Evolutionary conservation across 805 yeast species (phyloP).

Genomic region (Yarrowia phangngaensis): DNA sequence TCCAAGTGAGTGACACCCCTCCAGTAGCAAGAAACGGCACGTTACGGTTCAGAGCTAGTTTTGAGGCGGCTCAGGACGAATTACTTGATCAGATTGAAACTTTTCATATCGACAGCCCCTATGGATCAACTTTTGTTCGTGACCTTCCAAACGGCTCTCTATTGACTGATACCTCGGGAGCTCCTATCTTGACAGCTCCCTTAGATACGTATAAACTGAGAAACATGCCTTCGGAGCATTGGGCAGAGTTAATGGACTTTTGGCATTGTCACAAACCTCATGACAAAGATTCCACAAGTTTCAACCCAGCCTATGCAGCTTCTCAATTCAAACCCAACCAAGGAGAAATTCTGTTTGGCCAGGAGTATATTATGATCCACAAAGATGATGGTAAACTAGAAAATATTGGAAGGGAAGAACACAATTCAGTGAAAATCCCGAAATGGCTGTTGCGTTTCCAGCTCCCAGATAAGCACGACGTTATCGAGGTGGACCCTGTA

Average conservation of each 20-base stretch:
- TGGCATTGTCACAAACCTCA: constrained; percentile 85
- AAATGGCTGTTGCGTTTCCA: constrained; percentile 14
- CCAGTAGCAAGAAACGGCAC: not conserved
- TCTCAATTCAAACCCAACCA: constrained; percentile 42
- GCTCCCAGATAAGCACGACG: not conserved
- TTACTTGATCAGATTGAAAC: constrained; percentile 4
- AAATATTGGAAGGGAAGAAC: constrained; percentile 7
- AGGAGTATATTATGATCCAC: constrained; percentile 4
- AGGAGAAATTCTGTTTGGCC: constrained; percentile 30
- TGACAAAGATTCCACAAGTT: constrained; percentile 23
- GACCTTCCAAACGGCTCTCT: not conserved
- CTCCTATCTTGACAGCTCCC: constrained; percentile 1
- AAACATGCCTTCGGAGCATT: constrained; percentile 84
- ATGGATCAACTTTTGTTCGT: constrained; percentile 15
- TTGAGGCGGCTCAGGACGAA: not conserved
- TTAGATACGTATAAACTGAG: constrained; percentile 31
- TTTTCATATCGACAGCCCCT: constrained; percentile 16
- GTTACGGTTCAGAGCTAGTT: constrained; percentile 6
- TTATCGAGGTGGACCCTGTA: constrained; percentile 3
- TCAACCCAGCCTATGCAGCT: constrained; percentile 34
- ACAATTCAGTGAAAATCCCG: constrained; percentile 6
- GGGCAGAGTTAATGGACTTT: constrained; percentile 94
- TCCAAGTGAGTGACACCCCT: constrained; percentile 1
- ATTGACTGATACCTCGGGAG: not conserved
- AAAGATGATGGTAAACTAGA: constrained; percentile 29